Percentiles rank a stretch among this genome's conserved stretches.
Evolutionary conservation across 805 yeast genomes (phyloP).

Genomic region (Metschnikowia gruessii): DNA sequence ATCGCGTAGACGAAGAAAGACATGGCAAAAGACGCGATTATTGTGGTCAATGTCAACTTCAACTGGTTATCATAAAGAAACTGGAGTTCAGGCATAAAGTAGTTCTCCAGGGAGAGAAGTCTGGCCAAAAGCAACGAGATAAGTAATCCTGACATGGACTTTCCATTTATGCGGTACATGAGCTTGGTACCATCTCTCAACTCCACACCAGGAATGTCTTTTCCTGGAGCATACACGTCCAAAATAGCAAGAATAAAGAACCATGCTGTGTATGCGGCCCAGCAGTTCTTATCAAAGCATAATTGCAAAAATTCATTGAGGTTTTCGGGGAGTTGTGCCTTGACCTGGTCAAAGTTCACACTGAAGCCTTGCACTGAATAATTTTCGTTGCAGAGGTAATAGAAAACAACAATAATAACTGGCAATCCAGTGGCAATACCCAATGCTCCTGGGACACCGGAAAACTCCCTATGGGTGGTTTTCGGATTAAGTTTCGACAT

Average conservation of each 20-base stretch:
- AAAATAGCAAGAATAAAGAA: constrained; percentile 59
- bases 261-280: constrained; percentile 74
- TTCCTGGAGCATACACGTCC: constrained; percentile 70
- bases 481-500: constrained; percentile 57
- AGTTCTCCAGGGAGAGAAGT: constrained; percentile 44
- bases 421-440: constrained; percentile 69
- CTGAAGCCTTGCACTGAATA: constrained; percentile 51
- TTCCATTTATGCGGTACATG: constrained; percentile 80
- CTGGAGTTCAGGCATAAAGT: constrained; percentile 72
- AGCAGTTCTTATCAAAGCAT: constrained; percentile 45
- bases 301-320: constrained; percentile 24
- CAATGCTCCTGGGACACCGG: constrained; percentile 73
- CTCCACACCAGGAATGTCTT: constrained; percentile 56
- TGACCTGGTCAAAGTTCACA: constrained; percentile 40
- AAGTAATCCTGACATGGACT: constrained; percentile 45
- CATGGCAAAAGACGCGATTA: constrained; percentile 59
- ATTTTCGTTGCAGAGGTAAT: constrained; percentile 57
- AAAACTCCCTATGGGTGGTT: constrained; percentile 71
- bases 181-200: constrained; percentile 75
- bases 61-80: constrained; percentile 68
- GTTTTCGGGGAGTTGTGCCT: constrained; percentile 32
- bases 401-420: constrained; percentile 53
- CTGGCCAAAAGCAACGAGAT: constrained; percentile 48
- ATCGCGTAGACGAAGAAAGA: constrained; percentile 61
- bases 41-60: constrained; percentile 60